Evolutionary conservation across 768 basidiomycete species (phyloP).

Genomic region (Leucosporidium creatinivorum): DNA sequence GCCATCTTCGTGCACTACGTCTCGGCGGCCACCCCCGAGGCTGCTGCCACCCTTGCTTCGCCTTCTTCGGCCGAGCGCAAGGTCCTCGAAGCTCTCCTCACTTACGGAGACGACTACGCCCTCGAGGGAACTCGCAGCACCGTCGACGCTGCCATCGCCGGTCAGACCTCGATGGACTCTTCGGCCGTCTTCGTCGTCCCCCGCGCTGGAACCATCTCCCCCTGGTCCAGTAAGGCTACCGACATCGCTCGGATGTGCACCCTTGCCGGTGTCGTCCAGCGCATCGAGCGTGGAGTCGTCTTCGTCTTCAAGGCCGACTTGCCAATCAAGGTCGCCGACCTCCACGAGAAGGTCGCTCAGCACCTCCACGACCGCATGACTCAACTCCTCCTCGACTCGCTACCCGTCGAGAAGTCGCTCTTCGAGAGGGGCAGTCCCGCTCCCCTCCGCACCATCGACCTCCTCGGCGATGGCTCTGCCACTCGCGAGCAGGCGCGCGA

Average conservation of each 20-base stretch:
- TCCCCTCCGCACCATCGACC: constrained; percentile 64
- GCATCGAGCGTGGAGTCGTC: constrained; percentile 76
- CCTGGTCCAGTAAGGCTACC: constrained; percentile 98
- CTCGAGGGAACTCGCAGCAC: constrained; percentile 45
- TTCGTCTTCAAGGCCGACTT: constrained; percentile 49
- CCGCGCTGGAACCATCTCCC: constrained; percentile 72
- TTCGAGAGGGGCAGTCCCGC: constrained; percentile 55
- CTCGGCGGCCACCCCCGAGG: constrained; percentile 49
- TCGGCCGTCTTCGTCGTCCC: constrained; percentile 60
- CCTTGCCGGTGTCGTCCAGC: constrained; percentile 60
- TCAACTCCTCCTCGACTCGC: constrained; percentile 57
- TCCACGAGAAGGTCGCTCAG: constrained; percentile 53
- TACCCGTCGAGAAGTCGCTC: constrained; percentile 53
- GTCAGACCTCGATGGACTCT: constrained; percentile 5
- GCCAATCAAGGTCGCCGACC: constrained; percentile 47
- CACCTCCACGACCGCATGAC: constrained; percentile 96
- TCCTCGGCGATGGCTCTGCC: constrained; percentile 43
- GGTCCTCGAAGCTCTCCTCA: constrained; percentile 63
- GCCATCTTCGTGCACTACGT: constrained; percentile 82
- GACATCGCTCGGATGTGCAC: constrained; percentile 87
- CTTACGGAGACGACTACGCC: constrained; percentile 72
- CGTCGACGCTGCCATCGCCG: constrained; percentile 38
- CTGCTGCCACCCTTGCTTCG: constrained; percentile 44
- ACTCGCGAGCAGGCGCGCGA: constrained; percentile 50
- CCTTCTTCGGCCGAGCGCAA: constrained; percentile 41